Percentiles rank a stretch among this genome's conserved stretches.
Conservation (phyloP, 106 monocot genomes). For the Acorus gramineus region DNA sequence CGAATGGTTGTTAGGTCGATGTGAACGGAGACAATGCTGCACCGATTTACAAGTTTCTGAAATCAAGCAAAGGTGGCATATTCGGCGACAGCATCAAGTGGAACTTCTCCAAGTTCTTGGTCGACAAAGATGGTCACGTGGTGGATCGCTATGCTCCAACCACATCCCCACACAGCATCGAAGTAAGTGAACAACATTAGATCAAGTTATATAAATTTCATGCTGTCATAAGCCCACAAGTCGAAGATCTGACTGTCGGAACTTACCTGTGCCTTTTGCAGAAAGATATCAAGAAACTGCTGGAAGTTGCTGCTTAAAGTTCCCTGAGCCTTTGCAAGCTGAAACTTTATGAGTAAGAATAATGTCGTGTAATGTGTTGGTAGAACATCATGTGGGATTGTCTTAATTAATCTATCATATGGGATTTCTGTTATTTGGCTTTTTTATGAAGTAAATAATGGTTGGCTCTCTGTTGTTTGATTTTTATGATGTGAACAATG, state of each 20-base stretch:
- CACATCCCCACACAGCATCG: constrained; percentile 73
- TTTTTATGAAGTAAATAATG: too few species aligned
- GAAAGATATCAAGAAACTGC: constrained; percentile 79
- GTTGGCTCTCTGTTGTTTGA: too few species aligned
- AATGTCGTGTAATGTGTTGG: too few species aligned
- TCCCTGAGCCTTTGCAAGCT: too few species aligned
- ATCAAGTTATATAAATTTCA: background rate
- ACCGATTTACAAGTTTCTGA: constrained; percentile 83
- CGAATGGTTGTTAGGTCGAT: constrained; percentile 46
- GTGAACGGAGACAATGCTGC: constrained; percentile 73
- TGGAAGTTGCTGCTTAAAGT: constrained; percentile 9
- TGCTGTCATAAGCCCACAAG: background rate
- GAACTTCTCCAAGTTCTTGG: constrained; percentile 97
- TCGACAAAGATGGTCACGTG: constrained; percentile 78
- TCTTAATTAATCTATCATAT: too few species aligned
- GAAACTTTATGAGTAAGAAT: too few species aligned
- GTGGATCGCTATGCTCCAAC: constrained; percentile 90
- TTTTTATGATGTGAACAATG: too few species aligned
- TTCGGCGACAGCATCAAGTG: constrained; percentile 85
- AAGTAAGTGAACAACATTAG: constrained; percentile 25
- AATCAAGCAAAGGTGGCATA: constrained; percentile 66
- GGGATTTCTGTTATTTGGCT: too few species aligned
- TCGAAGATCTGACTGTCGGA: background rate
- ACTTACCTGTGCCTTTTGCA: constrained; percentile 18
- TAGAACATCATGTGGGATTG: too few species aligned